Base-by-base conservation (phyloP, 2,329 filamentous ascomycete genomes). In the Cytospora schulzeri region DNA sequence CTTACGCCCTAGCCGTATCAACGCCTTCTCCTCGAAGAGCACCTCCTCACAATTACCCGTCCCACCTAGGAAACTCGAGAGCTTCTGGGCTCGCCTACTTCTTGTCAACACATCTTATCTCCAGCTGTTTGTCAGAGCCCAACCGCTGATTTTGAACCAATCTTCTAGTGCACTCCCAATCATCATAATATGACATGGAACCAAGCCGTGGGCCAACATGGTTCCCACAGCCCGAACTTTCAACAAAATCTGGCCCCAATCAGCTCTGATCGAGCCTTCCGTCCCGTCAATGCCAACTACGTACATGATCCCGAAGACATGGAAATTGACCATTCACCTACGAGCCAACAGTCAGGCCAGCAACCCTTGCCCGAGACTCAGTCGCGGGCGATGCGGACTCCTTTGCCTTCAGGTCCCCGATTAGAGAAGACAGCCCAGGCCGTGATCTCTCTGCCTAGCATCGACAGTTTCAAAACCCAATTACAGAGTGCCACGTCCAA, bases 111-210 rank as follows among this genome's bases (percentile, higher is more conserved):
- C 2, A 14, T 31, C 29, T 33, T 28, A 15, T 2, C 28, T 33
- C 26, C 12, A 38, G 17, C 17, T 19, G 2, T 11, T 28, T 28
- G 38, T 14, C 22, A 19, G 28, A 29, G 6, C 22, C 19, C 28
- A 17, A 19, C 2, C 12, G 41, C 60, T 62, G 53, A 62, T 51
- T 22, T 19, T 24, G 45, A 48, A n/a, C 22, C n/a, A 1, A 24
- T 51, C 28, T 12, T 24, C 15, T 51, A 85, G 84, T 87, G 85
- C 71, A 83, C 86, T 69, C 84, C 85, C 17, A 83, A 80, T 68
- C 85, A 87, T 71, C 84, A 86, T 68, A 82, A 82, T 68, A 83
- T 86, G 83, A 85, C 82, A 14, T 87, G 84, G 84, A 83, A 86
- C 71, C 83, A 86, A 67, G 81, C 84, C 19, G 77, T 82, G 55